Percentiles rank a stretch among this genome's conserved stretches.
These are phyloP conservation scores for Dipteronia dyeriana DNA, from an alignment of 345 rosid genomes.

Conservation along the genomic window DNA sequence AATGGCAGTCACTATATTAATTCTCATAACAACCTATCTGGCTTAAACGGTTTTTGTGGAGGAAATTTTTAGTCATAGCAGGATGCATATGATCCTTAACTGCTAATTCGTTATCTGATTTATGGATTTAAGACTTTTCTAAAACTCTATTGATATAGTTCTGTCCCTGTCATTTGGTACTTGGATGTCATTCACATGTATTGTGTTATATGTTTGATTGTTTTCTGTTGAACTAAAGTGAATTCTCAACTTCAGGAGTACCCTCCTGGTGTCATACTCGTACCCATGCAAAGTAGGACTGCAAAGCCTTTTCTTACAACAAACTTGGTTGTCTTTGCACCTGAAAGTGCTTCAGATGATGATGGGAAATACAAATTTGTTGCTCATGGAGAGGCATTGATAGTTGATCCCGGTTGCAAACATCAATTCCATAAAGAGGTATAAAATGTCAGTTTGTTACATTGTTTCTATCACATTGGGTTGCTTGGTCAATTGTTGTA, in stretches of 20 bases:
- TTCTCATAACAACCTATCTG: neutral
- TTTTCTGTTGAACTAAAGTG: slow-evolving; percentile 13
- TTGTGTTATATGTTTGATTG: neutral
- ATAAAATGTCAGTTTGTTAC: slow-evolving; percentile 14
- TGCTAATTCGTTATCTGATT: neutral
- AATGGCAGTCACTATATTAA: neutral
- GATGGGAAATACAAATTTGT: slow-evolving; percentile 35
- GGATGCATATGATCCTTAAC: slow-evolving; percentile 2
- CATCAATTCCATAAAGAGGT: slow-evolving; percentile 61
- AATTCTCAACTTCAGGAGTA: slow-evolving; percentile 62
- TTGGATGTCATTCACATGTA: neutral
- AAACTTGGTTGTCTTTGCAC: slow-evolving; percentile 74
- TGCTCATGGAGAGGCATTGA: slow-evolving; percentile 74
- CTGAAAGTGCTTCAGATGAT: slow-evolving; percentile 40
- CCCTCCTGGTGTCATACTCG: slow-evolving; percentile 76
- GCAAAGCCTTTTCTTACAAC: slow-evolving; percentile 72
- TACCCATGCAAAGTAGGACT: slow-evolving; percentile 85
- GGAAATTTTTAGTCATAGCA: neutral
- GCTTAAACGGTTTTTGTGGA: neutral
- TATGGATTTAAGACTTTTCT: slow-evolving; percentile 12
- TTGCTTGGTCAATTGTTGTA: neutral
- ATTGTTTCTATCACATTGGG: slow-evolving; percentile 2
- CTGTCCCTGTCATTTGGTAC: neutral
- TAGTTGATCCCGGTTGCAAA: slow-evolving; percentile 85
- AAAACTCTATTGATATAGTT: neutral